Percentiles rank a stretch among this genome's conserved stretches.
Evolutionary conservation across 2,329 filamentous ascomycete genomes (phyloP).

Genomic region (Diaporthe sp.): DNA sequence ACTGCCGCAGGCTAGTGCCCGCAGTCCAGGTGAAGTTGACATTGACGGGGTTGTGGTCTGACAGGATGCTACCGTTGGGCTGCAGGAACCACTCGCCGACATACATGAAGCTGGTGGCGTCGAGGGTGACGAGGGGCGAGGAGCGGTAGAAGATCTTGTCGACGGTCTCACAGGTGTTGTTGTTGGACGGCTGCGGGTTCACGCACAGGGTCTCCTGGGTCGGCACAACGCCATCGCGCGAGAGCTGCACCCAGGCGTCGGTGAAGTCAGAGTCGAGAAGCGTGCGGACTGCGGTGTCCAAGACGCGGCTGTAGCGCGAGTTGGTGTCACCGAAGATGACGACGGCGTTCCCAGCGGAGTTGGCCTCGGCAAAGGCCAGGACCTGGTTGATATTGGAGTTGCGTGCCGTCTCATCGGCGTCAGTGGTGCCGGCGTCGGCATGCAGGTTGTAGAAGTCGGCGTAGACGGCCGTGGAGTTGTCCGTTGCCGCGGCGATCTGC

Average conservation of each 20-base stretch:
- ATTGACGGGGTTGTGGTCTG: constrained; percentile 75
- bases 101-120: constrained; percentile 66
- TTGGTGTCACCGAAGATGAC: constrained; percentile 76
- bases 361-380: constrained; percentile 65
- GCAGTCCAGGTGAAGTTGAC: constrained; percentile 64
- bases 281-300: constrained; percentile 60
- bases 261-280: constrained; percentile 64
- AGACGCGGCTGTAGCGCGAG: constrained; percentile 70
- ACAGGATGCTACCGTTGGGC: constrained; percentile 66
- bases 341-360: constrained; percentile 71
- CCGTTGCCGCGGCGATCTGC: constrained; percentile 54
- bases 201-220: constrained; percentile 61
- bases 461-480: constrained; percentile 57
- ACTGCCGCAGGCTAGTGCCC: constrained; percentile 55
- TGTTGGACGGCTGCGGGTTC: constrained; percentile 64
- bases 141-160: constrained; percentile 76
- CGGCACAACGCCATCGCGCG: constrained; percentile 61
- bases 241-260: constrained; percentile 72
- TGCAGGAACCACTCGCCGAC: constrained; percentile 69
- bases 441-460: constrained; percentile 77
- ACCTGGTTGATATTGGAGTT: constrained; percentile 71
- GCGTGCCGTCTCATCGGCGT: constrained; percentile 67
- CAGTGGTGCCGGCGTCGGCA: constrained; percentile 71
- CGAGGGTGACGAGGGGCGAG: constrained; percentile 58
- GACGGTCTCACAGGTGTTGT: constrained; percentile 71